Evolutionary conservation across 169 alveolate species (phyloP), one percentile per base, ranked within the genome.

Genomic region (Plasmodium inui): DNA sequence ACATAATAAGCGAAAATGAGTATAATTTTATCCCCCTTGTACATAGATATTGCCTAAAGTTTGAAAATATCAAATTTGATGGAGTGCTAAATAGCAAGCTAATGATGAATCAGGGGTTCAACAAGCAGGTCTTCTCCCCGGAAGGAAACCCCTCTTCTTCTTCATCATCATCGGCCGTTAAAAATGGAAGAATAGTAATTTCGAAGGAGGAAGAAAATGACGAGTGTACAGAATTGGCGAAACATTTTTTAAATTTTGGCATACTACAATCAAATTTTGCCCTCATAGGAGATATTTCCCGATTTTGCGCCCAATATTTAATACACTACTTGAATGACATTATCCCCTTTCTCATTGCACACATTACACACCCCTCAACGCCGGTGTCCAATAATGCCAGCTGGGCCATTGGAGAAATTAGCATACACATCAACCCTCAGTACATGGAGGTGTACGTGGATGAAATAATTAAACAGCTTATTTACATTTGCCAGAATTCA

Each of bases 361-460:
- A 95, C 70, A 92, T 96, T 39, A 81, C 94, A 39, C 95, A 92
- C 44, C 84, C 94, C 9, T 91, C 97, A 61, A 86, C 95, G 28
- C 96, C 97, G 10, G 97, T 96, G 82, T 92, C 97, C 46, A 97
- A 97, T 93, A 97, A 97, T 82, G 98, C 98, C n/a, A 95, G 97
- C 46, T 97, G 98, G 98, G 98, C 98, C 26, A 93, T 97, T 12
- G 98, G 98, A 17, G 98, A 97, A 94, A 53, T 96, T 50, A 95
- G 96, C 72, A 83, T 92, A 55, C 95, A 95, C 70, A 95, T 92
- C 74, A 82, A 76, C 67, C 85, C 96, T 0, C 97, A 96, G 41
- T 81, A 82, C 78, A 92, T 97, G 83, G 96, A 95, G 44, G 95
- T 95, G 12, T 86, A 95, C 74, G 92, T 95, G 44, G 98, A 96